Evolutionary conservation across 164 flowering plant species (phyloP).

Genomic region (Liquidambar formosana): DNA sequence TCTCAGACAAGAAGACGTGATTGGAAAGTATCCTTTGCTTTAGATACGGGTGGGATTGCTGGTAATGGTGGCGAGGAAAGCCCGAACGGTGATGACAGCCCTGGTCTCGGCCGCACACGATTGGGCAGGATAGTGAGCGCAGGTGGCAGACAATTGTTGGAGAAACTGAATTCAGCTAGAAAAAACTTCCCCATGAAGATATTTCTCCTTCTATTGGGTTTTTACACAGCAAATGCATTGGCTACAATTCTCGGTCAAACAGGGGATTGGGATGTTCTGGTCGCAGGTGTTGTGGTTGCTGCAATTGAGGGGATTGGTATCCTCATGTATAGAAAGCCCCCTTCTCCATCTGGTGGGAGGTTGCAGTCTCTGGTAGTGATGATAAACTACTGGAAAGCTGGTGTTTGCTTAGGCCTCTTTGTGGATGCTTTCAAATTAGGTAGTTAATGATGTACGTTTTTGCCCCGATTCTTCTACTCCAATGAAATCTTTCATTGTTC

Average conservation of each 20-base stretch:
- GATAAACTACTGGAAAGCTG: constrained; percentile 98
- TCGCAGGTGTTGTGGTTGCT: constrained; percentile 95
- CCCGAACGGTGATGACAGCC: constrained; percentile 39
- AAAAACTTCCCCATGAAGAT: constrained; percentile 87
- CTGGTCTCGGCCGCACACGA: constrained; percentile 69
- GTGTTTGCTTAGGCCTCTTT: constrained; percentile 93
- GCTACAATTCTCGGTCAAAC: constrained; percentile 96
- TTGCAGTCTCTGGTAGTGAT: constrained; percentile 66
- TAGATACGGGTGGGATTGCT: constrained; percentile 69
- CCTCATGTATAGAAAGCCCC: constrained; percentile 72
- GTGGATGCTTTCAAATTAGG: constrained; percentile 97
- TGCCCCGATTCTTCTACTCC: too few species aligned
- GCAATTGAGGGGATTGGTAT: constrained; percentile 95
- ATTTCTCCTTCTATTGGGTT: constrained; percentile 83
- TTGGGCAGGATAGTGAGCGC: constrained; percentile 80
- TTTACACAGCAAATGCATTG: constrained; percentile 92
- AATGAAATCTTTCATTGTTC: too few species aligned
- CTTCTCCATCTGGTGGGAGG: constrained; percentile 41
- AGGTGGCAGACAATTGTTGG: constrained; percentile 69
- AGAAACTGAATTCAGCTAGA: constrained; percentile 75
- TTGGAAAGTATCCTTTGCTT: constrained; percentile 58
- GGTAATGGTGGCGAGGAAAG: constrained; percentile 47
- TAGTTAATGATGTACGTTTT: constrained; percentile 40
- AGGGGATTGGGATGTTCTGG: constrained; percentile 97
- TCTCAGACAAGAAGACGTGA: constrained; percentile 32